Evolutionary conservation across 2,329 filamentous ascomycete genomes (phyloP).

Genomic region (Penicillium sp.): DNA sequence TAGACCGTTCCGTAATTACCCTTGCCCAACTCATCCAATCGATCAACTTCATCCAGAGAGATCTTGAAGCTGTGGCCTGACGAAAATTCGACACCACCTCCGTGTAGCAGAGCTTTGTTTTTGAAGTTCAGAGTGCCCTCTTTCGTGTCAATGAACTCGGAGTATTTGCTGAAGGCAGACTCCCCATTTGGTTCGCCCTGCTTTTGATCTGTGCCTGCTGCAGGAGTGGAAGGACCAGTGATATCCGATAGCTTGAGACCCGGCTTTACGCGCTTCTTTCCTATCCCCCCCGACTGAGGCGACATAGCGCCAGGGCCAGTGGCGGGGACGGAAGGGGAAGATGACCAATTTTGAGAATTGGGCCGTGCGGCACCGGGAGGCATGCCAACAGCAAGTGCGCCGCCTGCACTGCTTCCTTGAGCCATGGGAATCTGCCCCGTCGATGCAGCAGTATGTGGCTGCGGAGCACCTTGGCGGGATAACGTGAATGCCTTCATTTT

Average conservation of each 20-base stretch:
- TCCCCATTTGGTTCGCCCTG: constrained; percentile 26
- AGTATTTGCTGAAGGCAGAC: constrained; percentile 64
- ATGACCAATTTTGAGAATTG: constrained; percentile 33
- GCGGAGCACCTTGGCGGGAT: constrained; percentile 59
- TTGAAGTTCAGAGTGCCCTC: constrained; percentile 90
- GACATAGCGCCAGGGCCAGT: constrained; percentile 46
- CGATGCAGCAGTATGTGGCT: constrained; percentile 32
- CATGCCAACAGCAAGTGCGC: constrained; percentile 32
- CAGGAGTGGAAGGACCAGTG: constrained; percentile 46
- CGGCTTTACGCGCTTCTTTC: constrained; percentile 49
- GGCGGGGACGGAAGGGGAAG: constrained; percentile 27
- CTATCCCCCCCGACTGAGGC: constrained; percentile 46
- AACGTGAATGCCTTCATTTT: constrained; percentile 69
- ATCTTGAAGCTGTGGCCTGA: constrained; percentile 89
- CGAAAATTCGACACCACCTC: constrained; percentile 86
- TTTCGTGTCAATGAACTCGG: constrained; percentile 85
- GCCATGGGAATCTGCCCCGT: constrained; percentile 33
- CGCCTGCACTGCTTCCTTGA: constrained; percentile 22
- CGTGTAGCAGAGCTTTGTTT: constrained; percentile 85
- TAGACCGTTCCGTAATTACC: constrained; percentile 98
- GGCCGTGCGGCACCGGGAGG: constrained; percentile 28
- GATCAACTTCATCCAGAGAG: constrained; percentile 92
- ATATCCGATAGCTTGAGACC: constrained; percentile 50
- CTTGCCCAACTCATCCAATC: constrained; percentile 88
- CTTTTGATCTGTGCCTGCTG: constrained; percentile 24